Conservation (phyloP, 768 basidiomycete genomes). For the Mycena olivaceomarginata region DNA sequence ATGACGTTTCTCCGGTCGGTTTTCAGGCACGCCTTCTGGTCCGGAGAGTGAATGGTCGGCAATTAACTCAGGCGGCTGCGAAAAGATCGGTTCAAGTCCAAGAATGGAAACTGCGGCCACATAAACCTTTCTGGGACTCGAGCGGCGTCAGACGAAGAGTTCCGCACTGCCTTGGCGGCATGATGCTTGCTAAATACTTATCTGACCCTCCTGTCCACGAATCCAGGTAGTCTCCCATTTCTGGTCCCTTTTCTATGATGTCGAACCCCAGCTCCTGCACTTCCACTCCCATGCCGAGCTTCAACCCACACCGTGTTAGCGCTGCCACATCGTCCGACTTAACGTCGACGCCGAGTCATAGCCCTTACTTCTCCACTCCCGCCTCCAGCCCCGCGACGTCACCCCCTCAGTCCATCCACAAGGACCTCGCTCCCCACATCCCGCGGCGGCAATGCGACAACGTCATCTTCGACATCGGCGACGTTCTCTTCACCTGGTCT, state of each 20-base stretch:
- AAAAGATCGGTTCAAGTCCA: background rate
- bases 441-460: constrained; percentile 46
- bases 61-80: background rate
- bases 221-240: background rate
- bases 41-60: too few species aligned
- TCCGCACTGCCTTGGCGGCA: background rate
- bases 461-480: constrained; percentile 73
- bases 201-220: background rate
- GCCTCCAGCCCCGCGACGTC: too few species aligned
- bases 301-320: background rate
- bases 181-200: background rate
- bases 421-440: background rate
- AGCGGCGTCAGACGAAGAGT: background rate
- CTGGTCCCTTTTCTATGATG: constrained; percentile 5
- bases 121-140: background rate
- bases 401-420: too few species aligned
- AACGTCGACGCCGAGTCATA: too few species aligned
- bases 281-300: constrained; percentile 4
- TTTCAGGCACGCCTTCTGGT: too few species aligned
- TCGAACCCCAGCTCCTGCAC: background rate
- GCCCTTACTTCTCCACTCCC: too few species aligned
- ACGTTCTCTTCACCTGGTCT: constrained; percentile 75
- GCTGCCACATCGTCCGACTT: background rate
- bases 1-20: too few species aligned
- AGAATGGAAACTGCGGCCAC: background rate